phyloP scores from a whole-genome alignment of 1,284 basidiomycete genomes.

The Tilletia horrida region DNA sequence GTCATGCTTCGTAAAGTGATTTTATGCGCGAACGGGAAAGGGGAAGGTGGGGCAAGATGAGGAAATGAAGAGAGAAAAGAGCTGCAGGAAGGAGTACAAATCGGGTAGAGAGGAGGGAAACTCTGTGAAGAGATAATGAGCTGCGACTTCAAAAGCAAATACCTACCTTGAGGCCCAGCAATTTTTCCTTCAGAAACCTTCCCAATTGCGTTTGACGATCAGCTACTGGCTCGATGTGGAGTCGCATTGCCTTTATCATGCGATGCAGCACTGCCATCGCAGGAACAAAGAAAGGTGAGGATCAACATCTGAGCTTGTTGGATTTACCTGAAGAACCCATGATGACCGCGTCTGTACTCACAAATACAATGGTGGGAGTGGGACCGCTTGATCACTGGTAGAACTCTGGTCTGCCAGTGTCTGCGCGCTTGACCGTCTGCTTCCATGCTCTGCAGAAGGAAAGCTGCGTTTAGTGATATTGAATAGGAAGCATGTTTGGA shows the following conservation, averaged over 20 bases:
- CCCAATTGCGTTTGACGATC: background rate
- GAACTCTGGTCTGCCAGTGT: slow-evolving; percentile 52
- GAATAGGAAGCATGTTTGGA: background rate
- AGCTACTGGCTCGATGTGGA: background rate
- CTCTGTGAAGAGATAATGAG: background rate
- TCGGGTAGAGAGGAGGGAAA: background rate
- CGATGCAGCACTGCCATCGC: background rate
- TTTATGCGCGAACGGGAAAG: slow-evolving; percentile 16
- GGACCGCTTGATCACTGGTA: slow-evolving; percentile 36
- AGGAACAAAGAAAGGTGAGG: background rate
- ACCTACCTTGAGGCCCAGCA: background rate
- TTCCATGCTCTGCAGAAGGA: slow-evolving; percentile 43
- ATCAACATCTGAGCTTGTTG: background rate
- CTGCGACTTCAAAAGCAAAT: background rate
- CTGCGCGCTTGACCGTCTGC: slow-evolving; percentile 53
- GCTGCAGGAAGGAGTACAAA: background rate
- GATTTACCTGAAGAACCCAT: background rate
- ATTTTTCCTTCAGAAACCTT: background rate
- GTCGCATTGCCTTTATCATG: background rate
- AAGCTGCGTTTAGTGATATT: background rate
- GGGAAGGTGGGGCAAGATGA: background rate
- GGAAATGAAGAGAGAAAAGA: background rate
- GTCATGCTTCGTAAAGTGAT: slow-evolving; percentile 13
- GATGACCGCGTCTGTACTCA: background rate
- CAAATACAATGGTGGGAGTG: background rate